Base-by-base conservation (phyloP, 768 basidiomycete genomes). In the Podaxis sp. region DNA sequence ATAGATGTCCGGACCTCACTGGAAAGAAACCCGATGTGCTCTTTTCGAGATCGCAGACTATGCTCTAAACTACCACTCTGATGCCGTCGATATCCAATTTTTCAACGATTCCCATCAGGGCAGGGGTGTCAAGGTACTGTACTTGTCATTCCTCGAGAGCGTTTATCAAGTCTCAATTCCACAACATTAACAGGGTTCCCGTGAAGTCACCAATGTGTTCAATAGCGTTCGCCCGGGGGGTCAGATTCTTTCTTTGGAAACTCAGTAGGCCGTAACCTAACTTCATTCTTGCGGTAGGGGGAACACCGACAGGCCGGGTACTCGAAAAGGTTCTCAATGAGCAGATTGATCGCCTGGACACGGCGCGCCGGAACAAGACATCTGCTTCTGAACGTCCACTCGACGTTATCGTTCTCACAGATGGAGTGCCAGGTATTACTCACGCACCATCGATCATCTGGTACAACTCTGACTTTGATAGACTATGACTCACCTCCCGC, bases 381-480 rank as follows among this genome's bases (percentile, higher is more conserved):
- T 76, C 75, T 62, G 55, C 53, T 2, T 57, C 65, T 22, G 70
- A 74, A 22, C 64, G 63, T 33, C 75, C 74, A 1, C 59, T 75
- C 19, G 72, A 76, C 63, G 73, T 76, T 49, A 71, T 76, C 22
- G 67, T 76, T 25, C 63, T 76, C 9, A 76, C 75, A 9, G 74
- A 76, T 55, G 74, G 75, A 15, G 65, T 68, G 1, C 73, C 75
- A 22, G 63, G 74, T 75, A 60, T 66, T 25, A 46, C 7, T 46
- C 19, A 33, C 12, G 9, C 29, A n/a, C n/a, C 43, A n/a, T n/a
- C 43, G 7, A 8, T 13, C 17, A 24, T 27, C 40, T 49, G 33
- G n/a, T 27, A n/a, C 13, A 37, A 17, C 27, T 36, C 5, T 38
- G 17, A 19, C 12, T 24, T 24, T 46, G 22, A n/a, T 49, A 41